Evolutionary conservation across 1,284 basidiomycete species (phyloP), one percentile per base, ranked within the genome.

Genomic region (Boletus sp.): DNA sequence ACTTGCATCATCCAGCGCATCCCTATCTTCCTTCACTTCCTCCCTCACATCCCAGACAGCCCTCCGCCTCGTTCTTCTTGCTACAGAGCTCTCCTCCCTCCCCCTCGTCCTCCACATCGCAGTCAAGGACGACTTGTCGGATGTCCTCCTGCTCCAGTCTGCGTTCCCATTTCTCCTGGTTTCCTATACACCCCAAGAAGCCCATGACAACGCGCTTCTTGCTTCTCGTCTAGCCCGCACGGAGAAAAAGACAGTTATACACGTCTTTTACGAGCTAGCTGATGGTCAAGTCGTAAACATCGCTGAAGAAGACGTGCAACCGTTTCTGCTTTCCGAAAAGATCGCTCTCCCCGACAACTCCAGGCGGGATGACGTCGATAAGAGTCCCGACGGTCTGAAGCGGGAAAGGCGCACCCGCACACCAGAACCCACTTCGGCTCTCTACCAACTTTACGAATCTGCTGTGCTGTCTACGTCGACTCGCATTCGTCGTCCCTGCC

Each of bases 151-250:
- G 3, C 72, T 87, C 35, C 75, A 77, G 23, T 76, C 79, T 19
- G 73, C 77, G 9, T 73, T 81, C 9, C 75, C 78, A 32, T 80
- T 80, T 57, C 73, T 84, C 53, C 49, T 91, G 39, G 73, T 86
- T 66, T 87, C 84, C 5, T 72, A 77, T 46, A 76, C 74, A 2
- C 67, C 79, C 2, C 78, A 84, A 61, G 76, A 87, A 56, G 84
- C 84, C 2, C 82, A 88, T 59, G 85, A 88, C 61, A 78, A 88
- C 57, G 80, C 83, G 10, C 67, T 90, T 14, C 72, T 90, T n/a
- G 85, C 84, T 20, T 77, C 82, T 46, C 76, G 79, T 40, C 69
- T 91, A 35, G 84, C 88, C 4, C 71, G 72, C 43, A 69, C 75
- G 9, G 74, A 81, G 55, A 72, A 74, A 47, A 77, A 74, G 43